Percentiles rank a stretch among this genome's conserved stretches.
Conservation (phyloP, 2,329 filamentous ascomycete genomes). For the Dryadomyces quercus-mongolicae region DNA sequence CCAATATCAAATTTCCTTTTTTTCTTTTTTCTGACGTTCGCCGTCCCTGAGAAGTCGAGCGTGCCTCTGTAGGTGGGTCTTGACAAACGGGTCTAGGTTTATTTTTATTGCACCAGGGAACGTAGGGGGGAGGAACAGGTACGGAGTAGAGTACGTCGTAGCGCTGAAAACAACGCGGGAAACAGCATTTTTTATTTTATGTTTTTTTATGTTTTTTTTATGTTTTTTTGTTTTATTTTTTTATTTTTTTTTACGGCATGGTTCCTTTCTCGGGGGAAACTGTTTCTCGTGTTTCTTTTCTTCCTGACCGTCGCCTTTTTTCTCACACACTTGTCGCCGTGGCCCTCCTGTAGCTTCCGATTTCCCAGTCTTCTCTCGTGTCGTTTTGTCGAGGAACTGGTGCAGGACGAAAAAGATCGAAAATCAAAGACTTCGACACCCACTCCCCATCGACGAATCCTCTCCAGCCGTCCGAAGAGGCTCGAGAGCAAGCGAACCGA, state of each 20-base stretch:
- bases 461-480: neutral
- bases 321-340: neutral
- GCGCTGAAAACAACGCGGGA: neutral
- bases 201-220: conserved; percentile 5
- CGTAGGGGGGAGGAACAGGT: neutral
- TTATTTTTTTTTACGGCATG: conserved; percentile 4
- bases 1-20: conserved; percentile 9
- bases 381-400: conserved; percentile 10
- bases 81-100: neutral
- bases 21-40: neutral
- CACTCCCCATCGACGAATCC: neutral
- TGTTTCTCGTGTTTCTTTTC: conserved; percentile 27
- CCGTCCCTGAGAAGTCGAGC: neutral
- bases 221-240: neutral
- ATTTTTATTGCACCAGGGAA: conserved; percentile 2
- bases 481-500: neutral
- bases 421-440: neutral
- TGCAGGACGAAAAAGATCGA: conserved; percentile 2
- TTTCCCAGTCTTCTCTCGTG: neutral
- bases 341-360: neutral
- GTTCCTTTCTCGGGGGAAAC: too few species aligned
- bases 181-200: neutral
- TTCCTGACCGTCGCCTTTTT: conserved; percentile 9
- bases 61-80: neutral
- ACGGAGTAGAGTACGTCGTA: neutral